A percentile compares a stretch with the other conserved stretches of the same genome.
Evolutionary conservation across 164 flowering plant genomes (phyloP).

Genomic region (Cinnamomum chago): DNA sequence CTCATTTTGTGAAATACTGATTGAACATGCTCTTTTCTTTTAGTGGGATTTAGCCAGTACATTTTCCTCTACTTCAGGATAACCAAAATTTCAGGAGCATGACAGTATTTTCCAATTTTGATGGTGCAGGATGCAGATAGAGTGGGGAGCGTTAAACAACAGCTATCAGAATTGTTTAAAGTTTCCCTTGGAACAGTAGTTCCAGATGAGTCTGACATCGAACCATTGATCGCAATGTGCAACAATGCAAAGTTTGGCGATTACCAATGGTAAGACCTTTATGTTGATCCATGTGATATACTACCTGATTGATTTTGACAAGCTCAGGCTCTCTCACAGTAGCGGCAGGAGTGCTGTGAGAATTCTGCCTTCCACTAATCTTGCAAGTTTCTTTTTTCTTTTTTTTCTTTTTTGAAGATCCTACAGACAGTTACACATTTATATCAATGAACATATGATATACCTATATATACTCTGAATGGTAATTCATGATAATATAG

Average conservation of each 20-base stretch:
- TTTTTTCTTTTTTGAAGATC: not conserved
- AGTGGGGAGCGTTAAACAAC: constrained; percentile 56
- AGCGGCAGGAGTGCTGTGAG: not conserved
- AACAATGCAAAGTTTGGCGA: constrained; percentile 70
- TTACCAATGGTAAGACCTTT: constrained; percentile 63
- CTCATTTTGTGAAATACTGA: not conserved
- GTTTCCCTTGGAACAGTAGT: constrained; percentile 49
- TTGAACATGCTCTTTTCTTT: not conserved
- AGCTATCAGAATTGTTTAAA: constrained; percentile 55
- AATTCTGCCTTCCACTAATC: not conserved
- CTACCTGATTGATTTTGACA: not conserved
- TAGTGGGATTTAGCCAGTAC: no score
- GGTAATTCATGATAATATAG: no score
- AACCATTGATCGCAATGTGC: constrained; percentile 60
- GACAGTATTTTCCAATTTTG: not conserved
- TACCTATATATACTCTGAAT: no score
- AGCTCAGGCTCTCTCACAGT: not conserved
- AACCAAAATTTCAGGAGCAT: not conserved
- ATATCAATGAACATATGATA: no score
- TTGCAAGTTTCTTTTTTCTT: not conserved
- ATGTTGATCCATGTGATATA: not conserved
- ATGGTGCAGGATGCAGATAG: constrained; percentile 41
- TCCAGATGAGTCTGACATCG: constrained; percentile 52
- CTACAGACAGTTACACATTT: no score
- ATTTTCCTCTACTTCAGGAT: not conserved